Conservation (phyloP, 306 rosid species). For the Alnus rubra region DNA sequence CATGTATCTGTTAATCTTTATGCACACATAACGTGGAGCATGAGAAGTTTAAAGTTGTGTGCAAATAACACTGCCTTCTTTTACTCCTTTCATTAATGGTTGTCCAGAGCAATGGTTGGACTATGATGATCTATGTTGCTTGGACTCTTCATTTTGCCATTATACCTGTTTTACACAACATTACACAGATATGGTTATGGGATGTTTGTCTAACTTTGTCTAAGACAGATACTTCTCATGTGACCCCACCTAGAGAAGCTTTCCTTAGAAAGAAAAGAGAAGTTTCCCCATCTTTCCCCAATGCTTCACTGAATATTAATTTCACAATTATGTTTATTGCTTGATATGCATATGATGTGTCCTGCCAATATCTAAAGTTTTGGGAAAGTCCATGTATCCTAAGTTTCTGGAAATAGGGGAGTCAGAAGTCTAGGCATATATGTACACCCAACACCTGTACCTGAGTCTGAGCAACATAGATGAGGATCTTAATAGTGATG, state of each 20-base stretch:
- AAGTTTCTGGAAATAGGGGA: background rate
- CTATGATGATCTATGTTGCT: background rate
- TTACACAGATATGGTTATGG: background rate
- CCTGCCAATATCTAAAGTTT: background rate
- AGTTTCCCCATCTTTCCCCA: background rate
- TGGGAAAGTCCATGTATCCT: background rate
- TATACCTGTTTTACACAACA: background rate
- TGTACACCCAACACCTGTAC: background rate
- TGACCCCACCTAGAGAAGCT: background rate
- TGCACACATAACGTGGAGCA: background rate
- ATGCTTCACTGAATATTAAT: background rate
- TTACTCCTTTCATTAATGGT: background rate
- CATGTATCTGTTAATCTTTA: too few species aligned
- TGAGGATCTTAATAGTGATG: background rate
- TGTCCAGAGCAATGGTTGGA: background rate
- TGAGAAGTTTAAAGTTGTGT: background rate
- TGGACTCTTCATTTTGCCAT: background rate
- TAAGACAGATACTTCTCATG: background rate
- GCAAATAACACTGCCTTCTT: background rate
- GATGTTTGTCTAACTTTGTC: background rate
- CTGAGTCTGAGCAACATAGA: background rate
- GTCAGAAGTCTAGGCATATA: background rate
- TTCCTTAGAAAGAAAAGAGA: background rate
- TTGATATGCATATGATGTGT: background rate
- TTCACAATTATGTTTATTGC: background rate